Percentiles rank a stretch among this genome's conserved stretches.
Evolutionary conservation across 2,329 filamentous ascomycete species (phyloP).

Genomic region (Teratosphaeria nubilosa): DNA sequence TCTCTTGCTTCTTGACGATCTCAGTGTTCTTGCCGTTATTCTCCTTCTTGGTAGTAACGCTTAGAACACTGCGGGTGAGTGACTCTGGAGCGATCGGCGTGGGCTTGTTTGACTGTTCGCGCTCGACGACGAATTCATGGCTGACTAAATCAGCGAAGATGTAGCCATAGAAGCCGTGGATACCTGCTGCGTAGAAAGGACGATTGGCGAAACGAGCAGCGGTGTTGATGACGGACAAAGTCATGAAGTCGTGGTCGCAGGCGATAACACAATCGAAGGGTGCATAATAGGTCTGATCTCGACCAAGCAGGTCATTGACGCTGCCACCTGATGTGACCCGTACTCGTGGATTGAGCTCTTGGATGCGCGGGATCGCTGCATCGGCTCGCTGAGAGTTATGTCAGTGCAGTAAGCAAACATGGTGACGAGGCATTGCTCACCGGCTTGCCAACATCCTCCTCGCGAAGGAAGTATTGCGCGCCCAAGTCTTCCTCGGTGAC

Average conservation of each 20-base stretch:
- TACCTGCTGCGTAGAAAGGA: slow-evolving; percentile 80
- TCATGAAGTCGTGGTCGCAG: slow-evolving; percentile 70
- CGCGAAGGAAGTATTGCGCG: slow-evolving; percentile 59
- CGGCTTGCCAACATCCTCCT: slow-evolving; percentile 65
- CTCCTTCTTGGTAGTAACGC: slow-evolving; percentile 58
- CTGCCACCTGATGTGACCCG: slow-evolving; percentile 42
- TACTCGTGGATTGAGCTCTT: slow-evolving; percentile 83
- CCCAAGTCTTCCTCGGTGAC: slow-evolving; percentile 72
- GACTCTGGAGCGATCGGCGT: slow-evolving; percentile 51
- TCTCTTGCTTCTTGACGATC: slow-evolving; percentile 81
- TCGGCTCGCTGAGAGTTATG: slow-evolving; percentile 54
- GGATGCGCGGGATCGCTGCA: slow-evolving; percentile 66
- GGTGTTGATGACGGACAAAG: slow-evolving; percentile 72
- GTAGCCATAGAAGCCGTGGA: slow-evolving; percentile 87
- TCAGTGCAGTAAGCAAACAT: slow-evolving; percentile 7
- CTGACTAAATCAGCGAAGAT: slow-evolving; percentile 87
- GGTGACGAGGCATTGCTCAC: slow-evolving; percentile 28
- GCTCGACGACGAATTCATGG: slow-evolving; percentile 82
- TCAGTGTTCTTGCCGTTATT: slow-evolving; percentile 61
- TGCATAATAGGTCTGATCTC: slow-evolving; percentile 64
- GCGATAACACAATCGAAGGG: slow-evolving; percentile 80
- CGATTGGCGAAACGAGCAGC: slow-evolving; percentile 67
- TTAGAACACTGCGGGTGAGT: slow-evolving; percentile 63
- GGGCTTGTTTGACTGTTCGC: slow-evolving; percentile 66
- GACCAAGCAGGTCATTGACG: slow-evolving; percentile 56